Base-by-base conservation (phyloP, 1,284 basidiomycete genomes). In the Tetrapyrgos nigripes region DNA sequence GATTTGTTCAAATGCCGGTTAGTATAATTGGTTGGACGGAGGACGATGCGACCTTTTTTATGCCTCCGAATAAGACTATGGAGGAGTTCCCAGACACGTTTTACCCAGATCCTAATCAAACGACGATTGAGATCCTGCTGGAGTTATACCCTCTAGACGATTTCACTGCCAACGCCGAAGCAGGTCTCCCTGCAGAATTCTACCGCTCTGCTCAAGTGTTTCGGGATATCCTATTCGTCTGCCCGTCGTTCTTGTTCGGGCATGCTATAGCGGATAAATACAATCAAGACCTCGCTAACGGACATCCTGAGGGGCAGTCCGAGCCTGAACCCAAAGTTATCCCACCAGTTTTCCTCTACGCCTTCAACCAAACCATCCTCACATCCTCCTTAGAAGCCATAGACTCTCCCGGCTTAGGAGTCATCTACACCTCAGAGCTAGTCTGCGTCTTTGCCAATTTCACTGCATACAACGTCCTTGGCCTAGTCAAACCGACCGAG, bases 21-120 rank as follows among this genome's bases (percentile, higher is more conserved):
- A n/a, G n/a, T 4, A 54, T 54, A 4, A 47, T 54, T 8, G 53
- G 53, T 8, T 54, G 53, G 53, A 46, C 53, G 11, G 17, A 54
- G 3, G 27, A 47, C 10, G 53, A 54, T 23, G 53, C 53, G 9
- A 33, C 53, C 2, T 24, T 33, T 10, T 54, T 54, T 14, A 54
- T 44, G 3, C 21, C 26, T 1, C 28, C 14, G 19, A 23, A 44
- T n/a, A 54, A 31, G 19, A 27, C 6, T 6, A 33, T 44, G 17
- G 17, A 23, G 4, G 28, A 46, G 13, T 54, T 54, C 27, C 28
- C 47, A 4, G 27, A 54, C 10, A 13, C 47, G 10, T 46, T 46
- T 19, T 54, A 29, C 24, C 40, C 40, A 4, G 53, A 33, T 21
- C 43, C 47, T 11, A 54, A 43, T 17, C 19, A 54, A 43, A 29